Evolutionary conservation across 306 rosid species (phyloP), one percentile per base, ranked within the genome.

Genomic region (Pterocarpus macrocarpus): DNA sequence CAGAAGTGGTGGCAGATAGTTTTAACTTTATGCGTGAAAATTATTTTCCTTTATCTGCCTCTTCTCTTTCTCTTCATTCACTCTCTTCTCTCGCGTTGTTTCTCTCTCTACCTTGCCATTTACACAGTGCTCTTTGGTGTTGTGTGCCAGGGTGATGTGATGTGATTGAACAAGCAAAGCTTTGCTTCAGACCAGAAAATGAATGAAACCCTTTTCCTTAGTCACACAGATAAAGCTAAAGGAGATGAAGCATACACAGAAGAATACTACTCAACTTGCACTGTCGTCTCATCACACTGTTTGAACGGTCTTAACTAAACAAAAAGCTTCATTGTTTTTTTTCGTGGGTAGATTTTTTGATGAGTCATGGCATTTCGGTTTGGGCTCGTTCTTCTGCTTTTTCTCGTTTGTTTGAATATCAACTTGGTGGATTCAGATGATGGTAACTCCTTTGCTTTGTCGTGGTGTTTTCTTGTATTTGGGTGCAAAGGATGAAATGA

Each of bases 11-110:
- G 94, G 79, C 95, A 85, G 90, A 85, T 83, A 79, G 79, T 76
- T 88, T 90, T 94, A 92, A 92, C 97, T 89, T 90, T 92, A 79
- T 87, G 64, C 85, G 90, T 87, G 84, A 90, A 94, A 90, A 22
- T 90, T 71, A 90, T 94, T 87, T 82, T 71, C 87, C 36, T 34
- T 22, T 22, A 22, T 22, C 28, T 22, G 1, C 28, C 36, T 22
- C 8, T 30, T 63, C 77, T 53, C 64, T 62, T 22, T 22, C 28
- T 22, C 28, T 22, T 22, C 28, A 22, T 22, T 22, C 28, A 22
- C 28, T 22, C 79, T 32, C 58, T 55, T 62, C 63, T 55, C 81
- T 70, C 71, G 73, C 69, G 5, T 1, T 13, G 7, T 33, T 7
- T 33, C 67, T 66, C 53, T 65, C 13, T 61, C 56, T 38, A 4